A percentile compares a stretch with the other conserved stretches of the same genome.
Evolutionary conservation across 176 grass and related monocot species (phyloP).

Genomic region (Musa troglodytarum): DNA sequence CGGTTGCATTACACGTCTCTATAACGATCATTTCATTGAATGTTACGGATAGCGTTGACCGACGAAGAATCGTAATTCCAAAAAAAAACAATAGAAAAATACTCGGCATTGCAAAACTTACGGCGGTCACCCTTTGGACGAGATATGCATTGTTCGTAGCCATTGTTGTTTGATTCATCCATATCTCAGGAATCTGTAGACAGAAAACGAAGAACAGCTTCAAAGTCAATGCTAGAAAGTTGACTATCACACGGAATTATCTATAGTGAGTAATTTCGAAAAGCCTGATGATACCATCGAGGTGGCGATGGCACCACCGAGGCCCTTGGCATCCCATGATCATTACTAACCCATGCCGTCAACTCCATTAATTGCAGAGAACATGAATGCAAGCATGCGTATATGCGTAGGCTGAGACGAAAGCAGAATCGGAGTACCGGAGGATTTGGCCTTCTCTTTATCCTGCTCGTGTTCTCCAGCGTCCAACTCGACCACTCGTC

Average conservation of each 20-base stretch:
- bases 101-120: background rate
- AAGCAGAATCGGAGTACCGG: background rate
- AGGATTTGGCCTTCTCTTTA: background rate
- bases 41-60: background rate
- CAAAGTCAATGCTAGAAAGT: background rate
- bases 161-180: conserved; percentile 11
- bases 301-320: too few relatives aligned
- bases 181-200: conserved; percentile 17
- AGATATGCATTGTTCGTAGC: conserved; percentile 1
- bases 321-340: too few relatives aligned
- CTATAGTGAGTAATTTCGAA: background rate
- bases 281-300: background rate
- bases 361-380: too few relatives aligned
- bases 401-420: too few relatives aligned
- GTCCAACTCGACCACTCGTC: background rate
- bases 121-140: background rate
- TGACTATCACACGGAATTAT: background rate
- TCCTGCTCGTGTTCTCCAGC: background rate
- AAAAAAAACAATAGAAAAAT: background rate
- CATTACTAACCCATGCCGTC: too few relatives aligned
- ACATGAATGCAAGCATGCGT: too few relatives aligned
- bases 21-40: background rate
- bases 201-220: background rate
- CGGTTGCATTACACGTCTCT: background rate
- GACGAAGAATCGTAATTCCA: background rate